phyloP scores from a whole-genome alignment of 768 basidiomycete species.

The Lactarius quietus region DNA sequence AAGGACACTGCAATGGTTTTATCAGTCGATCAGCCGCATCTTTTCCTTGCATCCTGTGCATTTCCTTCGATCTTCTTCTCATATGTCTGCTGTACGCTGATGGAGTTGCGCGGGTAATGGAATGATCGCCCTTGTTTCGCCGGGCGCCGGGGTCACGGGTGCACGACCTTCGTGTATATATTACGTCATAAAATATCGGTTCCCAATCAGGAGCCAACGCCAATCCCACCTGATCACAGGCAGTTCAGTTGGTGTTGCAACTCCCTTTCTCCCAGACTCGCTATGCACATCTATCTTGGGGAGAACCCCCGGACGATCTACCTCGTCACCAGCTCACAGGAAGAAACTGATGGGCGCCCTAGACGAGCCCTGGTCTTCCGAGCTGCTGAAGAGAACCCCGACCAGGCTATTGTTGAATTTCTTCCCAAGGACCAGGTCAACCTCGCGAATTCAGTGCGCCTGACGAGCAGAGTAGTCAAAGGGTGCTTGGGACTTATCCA shows the following conservation, averaged over 20 bases:
- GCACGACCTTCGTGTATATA: not conserved
- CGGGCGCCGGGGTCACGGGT: too few species aligned
- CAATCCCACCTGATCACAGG: not conserved
- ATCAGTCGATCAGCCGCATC: too few species aligned
- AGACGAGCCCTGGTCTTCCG: conserved; percentile 69
- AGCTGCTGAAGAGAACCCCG: conserved; percentile 45
- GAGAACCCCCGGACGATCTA: conserved; percentile 67
- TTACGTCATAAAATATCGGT: conserved; percentile 10
- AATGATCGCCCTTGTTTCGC: too few species aligned
- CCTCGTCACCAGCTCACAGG: conserved; percentile 65
- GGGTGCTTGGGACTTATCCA: conserved; percentile 83
- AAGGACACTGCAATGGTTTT: too few species aligned
- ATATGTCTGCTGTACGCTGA: too few species aligned
- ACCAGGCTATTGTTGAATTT: conserved; percentile 84
- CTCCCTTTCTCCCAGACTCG: not conserved
- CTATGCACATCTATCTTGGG: conserved; percentile 76
- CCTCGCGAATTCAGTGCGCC: conserved; percentile 53
- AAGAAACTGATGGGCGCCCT: conserved; percentile 59
- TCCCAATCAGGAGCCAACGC: not conserved
- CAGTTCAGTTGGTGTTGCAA: too few species aligned
- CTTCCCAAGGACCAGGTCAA: conserved; percentile 70
- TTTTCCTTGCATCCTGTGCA: too few species aligned
- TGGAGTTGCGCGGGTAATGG: too few species aligned
- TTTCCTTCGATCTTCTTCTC: too few species aligned
- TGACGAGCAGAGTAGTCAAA: conserved; percentile 71